Conservation (phyloP, 805 yeast genomes). For the Candida adriatica region DNA sequence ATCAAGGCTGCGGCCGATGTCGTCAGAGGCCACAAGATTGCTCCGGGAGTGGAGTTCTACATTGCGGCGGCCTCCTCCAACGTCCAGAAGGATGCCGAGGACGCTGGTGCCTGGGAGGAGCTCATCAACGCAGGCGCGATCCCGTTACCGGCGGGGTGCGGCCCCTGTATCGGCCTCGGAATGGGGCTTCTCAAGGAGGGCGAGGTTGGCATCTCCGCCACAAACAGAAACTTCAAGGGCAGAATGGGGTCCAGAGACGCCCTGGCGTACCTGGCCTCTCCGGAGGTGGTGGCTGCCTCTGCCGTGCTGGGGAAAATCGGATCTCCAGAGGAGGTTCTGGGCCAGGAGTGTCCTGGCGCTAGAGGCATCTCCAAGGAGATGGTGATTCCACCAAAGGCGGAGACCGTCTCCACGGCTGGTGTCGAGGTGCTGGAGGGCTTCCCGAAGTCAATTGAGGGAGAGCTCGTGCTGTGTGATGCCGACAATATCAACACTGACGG, state of each 20-base stretch:
- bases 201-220: conserved; percentile 97
- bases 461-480: conserved; percentile 90
- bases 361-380: conserved; percentile 40
- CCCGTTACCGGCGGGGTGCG: conserved; percentile 97
- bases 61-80: conserved; percentile 95
- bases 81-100: conserved; percentile 90
- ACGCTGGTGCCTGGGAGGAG: conserved; percentile 86
- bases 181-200: conserved; percentile 91
- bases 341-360: conserved; percentile 43
- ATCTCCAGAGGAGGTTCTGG: conserved; percentile 79
- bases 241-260: conserved; percentile 99
- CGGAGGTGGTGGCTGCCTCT: conserved; percentile 97
- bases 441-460: conserved; percentile 87
- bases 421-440: conserved; percentile 85
- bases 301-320: conserved; percentile 95
- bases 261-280: conserved; percentile 90
- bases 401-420: conserved; percentile 28
- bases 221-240: conserved; percentile 97
- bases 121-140: conserved; percentile 89
- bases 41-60: conserved; percentile 88
- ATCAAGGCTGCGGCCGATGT: conserved; percentile 92
- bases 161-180: conserved; percentile 98
- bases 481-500: conserved; percentile 98
- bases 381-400: conserved; percentile 25
- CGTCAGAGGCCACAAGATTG: conserved; percentile 70